Base-by-base conservation (phyloP, 352 stramenopile genomes). In the Chloridella minuta region DNA sequence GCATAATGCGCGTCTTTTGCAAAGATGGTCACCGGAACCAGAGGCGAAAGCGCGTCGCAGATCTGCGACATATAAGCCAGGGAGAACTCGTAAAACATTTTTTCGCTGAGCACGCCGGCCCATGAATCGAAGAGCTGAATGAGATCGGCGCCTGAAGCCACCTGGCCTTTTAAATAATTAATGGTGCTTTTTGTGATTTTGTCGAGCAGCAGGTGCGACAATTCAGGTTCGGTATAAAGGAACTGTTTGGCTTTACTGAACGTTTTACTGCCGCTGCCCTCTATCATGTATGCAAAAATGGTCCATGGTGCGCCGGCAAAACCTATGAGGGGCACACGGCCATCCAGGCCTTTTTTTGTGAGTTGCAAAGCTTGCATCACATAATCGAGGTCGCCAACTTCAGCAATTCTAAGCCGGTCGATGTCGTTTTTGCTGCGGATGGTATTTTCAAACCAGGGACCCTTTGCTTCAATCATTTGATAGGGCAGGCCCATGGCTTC, bases 251-350 rank as follows among this genome's bases (percentile, higher is more conserved):
- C 92, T 87, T 96, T 91, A 21, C 93, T 91, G 87, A 94, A 94
- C 83, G 97, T 98, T 88, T 95, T 96, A 87, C 93, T 97, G 30
- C 93, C 95, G 23, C 93, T 94, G 87, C 95, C 95, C 85, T 97
- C 96, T 23, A 98, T 94, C 94, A 98, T 98, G 91, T 99, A 99
- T 90, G 94, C 97, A 85, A 98, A 91, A 51, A 99, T 91, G 28
- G 95, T 99, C 87, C 96, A 95, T 10, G 96, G 96, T 16, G 92
- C 95, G 25, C 95, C 96, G n/a, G 93, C 94, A 89, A 99, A 99
- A 52, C 96, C 96, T 88, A 98, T 98, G 0, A 99, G 90, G n/a
- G 93, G 93, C n/a, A 97, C 93, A 86, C 94, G 90, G 27, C 92
- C 92, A 49, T 95, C 91, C 87, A 96, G 93, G 86, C 93, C 90